Base-by-base conservation (phyloP, 2,329 filamentous ascomycete species). In the Emmonsiellopsis sp. region DNA sequence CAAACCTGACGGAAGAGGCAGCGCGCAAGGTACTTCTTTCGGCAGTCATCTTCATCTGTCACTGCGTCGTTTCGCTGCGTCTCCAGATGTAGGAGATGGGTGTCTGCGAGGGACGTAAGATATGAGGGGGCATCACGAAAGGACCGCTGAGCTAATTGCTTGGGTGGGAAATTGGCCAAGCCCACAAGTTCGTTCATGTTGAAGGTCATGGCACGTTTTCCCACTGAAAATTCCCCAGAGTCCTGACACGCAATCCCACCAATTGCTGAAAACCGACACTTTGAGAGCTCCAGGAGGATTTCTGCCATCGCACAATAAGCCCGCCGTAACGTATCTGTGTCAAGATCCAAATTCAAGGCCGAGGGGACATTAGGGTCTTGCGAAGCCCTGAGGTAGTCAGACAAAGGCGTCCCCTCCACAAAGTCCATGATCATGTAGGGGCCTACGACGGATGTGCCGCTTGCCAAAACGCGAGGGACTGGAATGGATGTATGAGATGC, bases 1-100 rank as follows among this genome's bases (percentile, higher is more conserved):
- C 56, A 58, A 37, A 62, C 47, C 43, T 60, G 61, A 44, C 55
- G 56, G 47, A 63, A 65, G 30, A 63, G 59, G 52, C 58, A 60
- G 20, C 59, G 59, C 16, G 59, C 61, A 30, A 64, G 61, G 42
- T 62, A 65, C 55, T 64, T 66, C 44, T 58, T 61, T 35, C 57
- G 56, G 46, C 63, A 64, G 50, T 66, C 63, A 40, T 42, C 55
- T 38, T 57, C 54, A 41, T 62, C 55, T 10, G 41, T 40, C 16
- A 63, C 44, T 48, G 65, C 63, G 54, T 65, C 60, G 44, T 67
- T 67, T 20, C 59, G 63, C 51, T 67, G 62, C 16, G 53, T 51
- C 41, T 58, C 49, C 20, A 67, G 59, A 53, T 67, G 65, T 30
- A 59, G 46, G 11, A 67, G 37, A 52, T 66, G 61, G 2, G 61